Percentiles rank a stretch among this genome's conserved stretches.
Conservation (phyloP, 495 filamentous ascomycete genomes). For the Collariella sp. region DNA sequence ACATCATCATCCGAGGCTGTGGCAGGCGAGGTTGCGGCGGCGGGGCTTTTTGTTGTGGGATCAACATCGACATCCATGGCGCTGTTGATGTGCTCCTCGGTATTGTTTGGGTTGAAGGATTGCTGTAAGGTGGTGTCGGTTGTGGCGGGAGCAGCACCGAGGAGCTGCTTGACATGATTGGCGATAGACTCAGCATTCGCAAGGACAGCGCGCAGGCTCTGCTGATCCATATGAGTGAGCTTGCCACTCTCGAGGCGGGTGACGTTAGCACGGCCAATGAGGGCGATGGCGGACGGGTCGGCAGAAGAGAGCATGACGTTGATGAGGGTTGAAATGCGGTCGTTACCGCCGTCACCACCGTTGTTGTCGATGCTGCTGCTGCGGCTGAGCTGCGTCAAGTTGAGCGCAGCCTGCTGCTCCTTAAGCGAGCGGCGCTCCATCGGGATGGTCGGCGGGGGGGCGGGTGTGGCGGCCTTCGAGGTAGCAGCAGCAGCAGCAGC, state of each 20-base stretch:
- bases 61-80: conserved; percentile 1
- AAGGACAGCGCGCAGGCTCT: conserved; percentile 29
- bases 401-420: conserved; percentile 49
- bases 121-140: no score
- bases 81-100: background rate
- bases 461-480: conserved; percentile 10
- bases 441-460: background rate
- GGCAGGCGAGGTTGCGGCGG: conserved; percentile 23
- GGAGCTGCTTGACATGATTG: conserved; percentile 6
- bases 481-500: no score
- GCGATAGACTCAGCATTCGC: conserved; percentile 23
- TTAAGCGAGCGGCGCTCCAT: conserved; percentile 19
- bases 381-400: conserved; percentile 43
- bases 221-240: conserved; percentile 24
- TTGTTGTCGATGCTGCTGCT: no score
- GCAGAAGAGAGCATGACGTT: conserved; percentile 33
- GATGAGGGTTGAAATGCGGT: conserved; percentile 29
- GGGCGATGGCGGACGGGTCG: conserved; percentile 19
- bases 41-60: conserved; percentile 14
- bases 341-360: no score
- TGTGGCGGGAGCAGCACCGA: no score
- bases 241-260: conserved; percentile 16
- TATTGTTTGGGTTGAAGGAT: no score
- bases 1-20: conserved; percentile 22
- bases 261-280: conserved; percentile 31